Evolutionary conservation across 345 rosid genomes (phyloP).

Genomic region (Laguncularia racemosa): DNA sequence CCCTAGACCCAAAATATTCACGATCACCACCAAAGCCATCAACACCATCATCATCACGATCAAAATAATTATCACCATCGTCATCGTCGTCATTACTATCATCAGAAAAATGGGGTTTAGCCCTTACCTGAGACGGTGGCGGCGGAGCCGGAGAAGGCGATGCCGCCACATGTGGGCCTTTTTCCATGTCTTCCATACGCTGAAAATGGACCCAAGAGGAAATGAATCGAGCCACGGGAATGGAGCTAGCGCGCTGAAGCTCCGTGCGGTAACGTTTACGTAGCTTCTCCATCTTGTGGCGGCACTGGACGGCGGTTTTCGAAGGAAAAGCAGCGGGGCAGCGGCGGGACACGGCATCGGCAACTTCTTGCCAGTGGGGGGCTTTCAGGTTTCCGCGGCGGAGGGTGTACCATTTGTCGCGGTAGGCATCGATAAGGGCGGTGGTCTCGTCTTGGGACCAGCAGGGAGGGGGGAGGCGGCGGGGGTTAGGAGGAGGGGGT

Average conservation of each 20-base stretch:
- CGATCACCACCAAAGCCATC: conserved; percentile 14
- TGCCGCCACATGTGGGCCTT: conserved; percentile 30
- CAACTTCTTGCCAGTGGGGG: conserved; percentile 92
- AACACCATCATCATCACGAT: conserved; percentile 18
- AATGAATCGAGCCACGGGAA: conserved; percentile 63
- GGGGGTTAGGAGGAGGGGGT: conserved; percentile 34
- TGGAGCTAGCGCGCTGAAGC: conserved; percentile 82
- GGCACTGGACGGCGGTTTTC: conserved; percentile 88
- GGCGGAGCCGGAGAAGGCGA: conserved; percentile 13
- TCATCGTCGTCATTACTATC: conserved; percentile 33
- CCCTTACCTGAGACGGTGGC: conserved; percentile 31
- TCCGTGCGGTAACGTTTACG: conserved; percentile 81
- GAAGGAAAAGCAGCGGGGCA: conserved; percentile 60
- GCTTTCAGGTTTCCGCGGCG: conserved; percentile 93
- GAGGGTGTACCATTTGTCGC: conserved; percentile 85
- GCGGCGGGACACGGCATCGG: conserved; percentile 44
- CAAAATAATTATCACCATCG: conserved; percentile 33
- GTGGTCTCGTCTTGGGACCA: conserved; percentile 89
- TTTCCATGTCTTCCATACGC: conserved; percentile 88
- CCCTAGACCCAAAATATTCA: too few relatives aligned
- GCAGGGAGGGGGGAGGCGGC: conserved; percentile 93
- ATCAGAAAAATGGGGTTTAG: conserved; percentile 14
- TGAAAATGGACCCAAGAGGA: conserved; percentile 91
- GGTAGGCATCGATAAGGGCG: conserved; percentile 72
- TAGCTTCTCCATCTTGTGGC: conserved; percentile 98